Evolutionary conservation across 2,329 filamentous ascomycete species (phyloP), one percentile per base, ranked within the genome.

Genomic region (Paecilomyces variotii): DNA sequence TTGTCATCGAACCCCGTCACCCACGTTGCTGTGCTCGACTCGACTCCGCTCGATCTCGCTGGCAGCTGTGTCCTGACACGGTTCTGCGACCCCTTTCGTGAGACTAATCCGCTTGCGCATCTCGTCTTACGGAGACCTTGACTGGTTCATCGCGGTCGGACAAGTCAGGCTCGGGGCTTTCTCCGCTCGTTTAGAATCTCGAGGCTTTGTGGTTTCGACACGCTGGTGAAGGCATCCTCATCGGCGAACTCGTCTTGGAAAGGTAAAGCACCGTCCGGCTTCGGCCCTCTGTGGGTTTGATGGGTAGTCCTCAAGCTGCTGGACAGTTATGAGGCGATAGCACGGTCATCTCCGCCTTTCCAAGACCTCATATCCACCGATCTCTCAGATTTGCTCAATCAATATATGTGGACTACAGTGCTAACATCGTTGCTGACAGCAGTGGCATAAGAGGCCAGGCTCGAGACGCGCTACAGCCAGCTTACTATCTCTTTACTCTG

Each of bases 91-190:
- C 67, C 64, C 64, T 66, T 69, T 65, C 68, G 68, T 71, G 70
- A 71, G 65, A 69, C 62, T 27, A n/a, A 45, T 45, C 49, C 52
- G 51, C 56, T 56, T 25, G 24, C 32, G 25, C n/a, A 51, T 26
- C 45, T 54, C 53, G 57, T 64, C 64, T 72, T 67, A 67, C 68
- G 69, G 71, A 73, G 70, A 72, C 71, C 72, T 74, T 72, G 64
- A 71, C 69, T 73, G 72, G 71, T 74, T 74, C 65, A 68, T 68
- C 64, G 66, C 67, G 69, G 70, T 72, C 70, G 66, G 70, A 68
- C 67, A 70, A 67, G 67, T 67, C 61, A 63, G 62, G 62, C 63
- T 64, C 63, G n/a, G 59, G 28, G 25, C 50, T 54, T n/a, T 35
- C n/a, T 30, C 34, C 26, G 11, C n/a, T 45, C 35, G 35, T 45